Evolutionary conservation across 805 yeast species (phyloP).

Genomic region (Kazachstania africana): DNA sequence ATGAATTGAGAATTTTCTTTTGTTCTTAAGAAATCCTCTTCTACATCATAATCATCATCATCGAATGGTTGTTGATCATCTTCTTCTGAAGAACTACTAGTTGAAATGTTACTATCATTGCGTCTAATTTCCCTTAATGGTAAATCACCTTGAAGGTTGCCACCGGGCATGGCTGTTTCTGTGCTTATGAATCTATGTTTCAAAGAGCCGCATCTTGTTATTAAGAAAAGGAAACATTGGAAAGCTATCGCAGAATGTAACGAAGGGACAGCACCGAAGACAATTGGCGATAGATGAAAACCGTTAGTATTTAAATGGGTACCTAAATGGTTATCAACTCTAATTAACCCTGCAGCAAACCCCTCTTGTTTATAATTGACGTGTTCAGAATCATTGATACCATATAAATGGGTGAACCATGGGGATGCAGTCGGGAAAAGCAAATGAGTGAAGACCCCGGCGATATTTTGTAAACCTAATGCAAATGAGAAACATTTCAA

Average conservation of each 20-base stretch:
- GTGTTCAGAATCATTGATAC: slow-evolving; percentile 34
- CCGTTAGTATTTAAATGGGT: slow-evolving; percentile 49
- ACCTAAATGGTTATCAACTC: slow-evolving; percentile 54
- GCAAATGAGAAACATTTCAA: slow-evolving; percentile 41
- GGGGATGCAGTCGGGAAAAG: slow-evolving; percentile 65
- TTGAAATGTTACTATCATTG: background rate
- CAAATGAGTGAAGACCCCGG: slow-evolving; percentile 50
- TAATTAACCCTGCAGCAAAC: slow-evolving; percentile 57
- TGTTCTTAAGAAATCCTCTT: background rate
- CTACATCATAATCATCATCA: background rate
- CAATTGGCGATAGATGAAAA: slow-evolving; percentile 57
- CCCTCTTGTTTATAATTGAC: slow-evolving; percentile 56
- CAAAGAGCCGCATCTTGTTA: slow-evolving; percentile 24
- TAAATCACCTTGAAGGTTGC: background rate
- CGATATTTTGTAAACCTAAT: slow-evolving; percentile 47
- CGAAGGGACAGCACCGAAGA: slow-evolving; percentile 56
- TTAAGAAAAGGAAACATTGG: slow-evolving; percentile 33
- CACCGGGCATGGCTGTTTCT: background rate
- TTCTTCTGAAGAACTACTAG: background rate
- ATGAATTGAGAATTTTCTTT: slow-evolving; percentile 2
- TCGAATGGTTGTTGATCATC: background rate
- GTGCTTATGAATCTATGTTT: slow-evolving; percentile 13
- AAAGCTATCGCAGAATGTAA: slow-evolving; percentile 58
- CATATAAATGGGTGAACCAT: slow-evolving; percentile 55
- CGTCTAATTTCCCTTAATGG: background rate